These are phyloP conservation scores for Neotropicomus parvogracilis DNA, from an alignment of 1,284 basidiomycete species.

Conservation along the genomic window DNA sequence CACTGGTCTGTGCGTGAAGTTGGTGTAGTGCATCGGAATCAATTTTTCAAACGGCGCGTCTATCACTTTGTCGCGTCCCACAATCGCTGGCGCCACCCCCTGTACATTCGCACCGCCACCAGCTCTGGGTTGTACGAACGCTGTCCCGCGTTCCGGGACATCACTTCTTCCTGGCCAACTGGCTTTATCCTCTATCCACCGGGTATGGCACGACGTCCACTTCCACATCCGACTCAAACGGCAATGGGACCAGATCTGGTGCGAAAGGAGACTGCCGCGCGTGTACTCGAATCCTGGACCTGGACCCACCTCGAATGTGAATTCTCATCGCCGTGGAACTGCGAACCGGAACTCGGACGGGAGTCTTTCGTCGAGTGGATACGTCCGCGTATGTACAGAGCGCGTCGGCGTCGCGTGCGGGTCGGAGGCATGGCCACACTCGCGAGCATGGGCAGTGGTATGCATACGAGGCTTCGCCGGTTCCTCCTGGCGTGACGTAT, in stretches of 20 bases:
- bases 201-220: background rate
- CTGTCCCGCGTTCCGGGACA: constrained; percentile 10
- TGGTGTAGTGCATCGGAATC: too few species aligned
- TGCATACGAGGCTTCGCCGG: constrained; percentile 32
- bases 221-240: background rate
- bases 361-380: background rate
- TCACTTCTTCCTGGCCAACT: constrained; percentile 13
- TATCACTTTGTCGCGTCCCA: too few species aligned
- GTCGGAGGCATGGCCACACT: background rate
- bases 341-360: background rate
- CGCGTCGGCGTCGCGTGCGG: constrained; percentile 4
- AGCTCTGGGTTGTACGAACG: constrained; percentile 6
- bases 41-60: too few species aligned
- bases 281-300: background rate
- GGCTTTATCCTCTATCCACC: constrained; percentile 19
- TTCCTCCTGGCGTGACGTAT: constrained; percentile 33
- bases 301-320: background rate
- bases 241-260: background rate
- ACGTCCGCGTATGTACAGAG: constrained; percentile 16
- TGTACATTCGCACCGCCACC: constrained; percentile 12
- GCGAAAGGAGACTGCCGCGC: constrained; percentile 2
- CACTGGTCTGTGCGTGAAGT: too few species aligned
- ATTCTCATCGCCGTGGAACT: background rate
- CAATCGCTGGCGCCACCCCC: constrained; percentile 39
- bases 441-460: too few species aligned